phyloP scores from a whole-genome alignment of 257 asterid species.

The Misopates orontium region DNA sequence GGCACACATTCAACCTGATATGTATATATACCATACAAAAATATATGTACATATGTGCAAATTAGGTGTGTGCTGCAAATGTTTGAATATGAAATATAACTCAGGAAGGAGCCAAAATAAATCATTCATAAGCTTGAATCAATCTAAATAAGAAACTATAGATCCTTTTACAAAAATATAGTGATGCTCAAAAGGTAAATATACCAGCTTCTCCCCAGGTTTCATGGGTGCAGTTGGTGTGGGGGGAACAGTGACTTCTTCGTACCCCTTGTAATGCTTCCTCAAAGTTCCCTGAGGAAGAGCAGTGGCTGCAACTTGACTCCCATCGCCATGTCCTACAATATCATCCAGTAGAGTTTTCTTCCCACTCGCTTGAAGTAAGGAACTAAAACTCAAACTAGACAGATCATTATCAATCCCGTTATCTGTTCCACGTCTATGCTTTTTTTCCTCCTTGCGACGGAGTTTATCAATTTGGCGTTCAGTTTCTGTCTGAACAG shows the following conservation, averaged over 20 bases:
- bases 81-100: constrained; percentile 8
- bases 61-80: neutral
- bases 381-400: constrained; percentile 66
- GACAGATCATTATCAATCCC: constrained; percentile 71
- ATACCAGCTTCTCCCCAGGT: constrained; percentile 94
- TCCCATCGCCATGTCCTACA: constrained; percentile 84
- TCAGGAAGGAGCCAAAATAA: constrained; percentile 10
- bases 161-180: constrained; percentile 21
- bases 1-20: constrained; percentile 2
- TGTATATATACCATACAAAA: neutral
- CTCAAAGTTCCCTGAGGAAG: constrained; percentile 90
- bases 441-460: constrained; percentile 92
- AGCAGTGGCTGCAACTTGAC: constrained; percentile 61
- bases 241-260: constrained; percentile 91
- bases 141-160: constrained; percentile 19
- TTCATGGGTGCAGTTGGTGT: constrained; percentile 89
- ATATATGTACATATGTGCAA: neutral
- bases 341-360: constrained; percentile 74
- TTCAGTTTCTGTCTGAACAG: constrained; percentile 92
- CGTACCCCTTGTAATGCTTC: constrained; percentile 85
- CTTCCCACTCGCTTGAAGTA: constrained; percentile 91
- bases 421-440: constrained; percentile 74
- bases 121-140: constrained; percentile 17
- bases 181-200: constrained; percentile 24
- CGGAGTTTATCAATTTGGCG: constrained; percentile 88